phyloP scores from a whole-genome alignment of 2,329 filamentous ascomycete species.

The Talaromyces funiculosus region DNA sequence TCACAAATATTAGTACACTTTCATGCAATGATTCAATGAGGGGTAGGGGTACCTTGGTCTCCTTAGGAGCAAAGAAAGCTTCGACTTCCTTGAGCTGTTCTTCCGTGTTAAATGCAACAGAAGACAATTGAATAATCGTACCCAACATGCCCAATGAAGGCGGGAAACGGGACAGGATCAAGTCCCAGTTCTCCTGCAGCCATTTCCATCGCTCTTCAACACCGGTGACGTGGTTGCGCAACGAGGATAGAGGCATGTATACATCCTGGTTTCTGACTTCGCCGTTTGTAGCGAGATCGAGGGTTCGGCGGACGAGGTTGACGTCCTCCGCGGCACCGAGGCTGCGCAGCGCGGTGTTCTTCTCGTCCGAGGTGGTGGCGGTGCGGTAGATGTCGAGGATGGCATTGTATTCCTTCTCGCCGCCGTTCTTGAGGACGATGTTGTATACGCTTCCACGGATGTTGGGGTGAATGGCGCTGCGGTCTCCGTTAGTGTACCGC shows the following conservation, averaged over 20 bases:
- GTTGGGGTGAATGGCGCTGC: constrained; percentile 81
- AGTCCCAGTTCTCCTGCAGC: constrained; percentile 86
- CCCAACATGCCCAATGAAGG: constrained; percentile 83
- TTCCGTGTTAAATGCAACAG: constrained; percentile 69
- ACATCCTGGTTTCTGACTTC: constrained; percentile 93
- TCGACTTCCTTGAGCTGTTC: constrained; percentile 72
- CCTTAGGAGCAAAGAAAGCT: constrained; percentile 73
- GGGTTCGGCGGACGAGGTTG: constrained; percentile 73
- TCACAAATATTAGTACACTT: constrained; percentile 5
- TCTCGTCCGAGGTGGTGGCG: constrained; percentile 75
- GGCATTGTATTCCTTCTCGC: constrained; percentile 76
- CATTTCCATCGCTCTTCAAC: constrained; percentile 75
- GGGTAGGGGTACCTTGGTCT: constrained; percentile 58
- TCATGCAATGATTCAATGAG: not conserved
- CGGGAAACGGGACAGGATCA: constrained; percentile 71
- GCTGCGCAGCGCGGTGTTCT: constrained; percentile 80
- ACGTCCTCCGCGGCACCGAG: constrained; percentile 74
- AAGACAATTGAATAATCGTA: constrained; percentile 75
- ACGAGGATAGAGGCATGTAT: constrained; percentile 76
- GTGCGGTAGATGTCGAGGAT: constrained; percentile 69
- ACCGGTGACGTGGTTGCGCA: constrained; percentile 71
- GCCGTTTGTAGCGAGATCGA: constrained; percentile 67
- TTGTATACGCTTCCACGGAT: constrained; percentile 80
- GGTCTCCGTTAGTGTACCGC: constrained; percentile 75
- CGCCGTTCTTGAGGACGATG: constrained; percentile 77